Evolutionary conservation across 257 asterid species (phyloP), one percentile per base, ranked within the genome.

Genomic region (Haberlea rhodopensis): DNA sequence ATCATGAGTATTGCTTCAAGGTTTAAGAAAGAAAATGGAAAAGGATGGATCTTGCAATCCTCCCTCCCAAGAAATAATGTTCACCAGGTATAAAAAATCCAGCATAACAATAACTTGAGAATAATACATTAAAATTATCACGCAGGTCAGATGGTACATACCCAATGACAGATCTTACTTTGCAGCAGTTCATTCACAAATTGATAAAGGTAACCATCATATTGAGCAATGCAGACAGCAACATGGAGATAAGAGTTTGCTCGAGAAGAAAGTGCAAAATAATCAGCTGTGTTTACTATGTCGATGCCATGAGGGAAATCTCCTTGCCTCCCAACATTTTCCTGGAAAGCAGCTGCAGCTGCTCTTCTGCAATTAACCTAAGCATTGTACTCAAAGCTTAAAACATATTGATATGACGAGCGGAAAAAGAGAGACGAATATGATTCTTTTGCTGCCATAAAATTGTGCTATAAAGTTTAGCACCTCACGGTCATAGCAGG

Each of bases 321-420:
- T 71, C 99, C 99, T 75, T 94, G 99, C 66, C 97, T 83, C 66
- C 97, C 99, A 56, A 94, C 95, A 79, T 94, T 94, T 80, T 94
- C 99, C 88, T 94, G 99, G 85, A 94, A 94, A 79, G 97, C 99
- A 78, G 99, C 99, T 1, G 99, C 99, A 0, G 99, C 97, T 70
- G 99, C 97, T 85, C 99, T 85, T 87, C 99, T 82, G 80, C 99
- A 94, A 75, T 94, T 94, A 67, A 94, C 99, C 99, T 94, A 74
- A 66, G 63, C 67, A 81, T 62, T 66, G 69, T 75, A 69, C 62
- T 63, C 71, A 62, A 45, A 60, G 46, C 51, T 64, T 79, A 68
- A 74, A 32, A 65, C 67, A 74, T 77, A 56, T 10, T 53, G 51
- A 26, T 66, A 67, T 66, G 32, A 66, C 67, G 57, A 68, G 63